Conservation (phyloP, 2,329 filamentous ascomycete species). For the Scleromitrula shiraiana region DNA sequence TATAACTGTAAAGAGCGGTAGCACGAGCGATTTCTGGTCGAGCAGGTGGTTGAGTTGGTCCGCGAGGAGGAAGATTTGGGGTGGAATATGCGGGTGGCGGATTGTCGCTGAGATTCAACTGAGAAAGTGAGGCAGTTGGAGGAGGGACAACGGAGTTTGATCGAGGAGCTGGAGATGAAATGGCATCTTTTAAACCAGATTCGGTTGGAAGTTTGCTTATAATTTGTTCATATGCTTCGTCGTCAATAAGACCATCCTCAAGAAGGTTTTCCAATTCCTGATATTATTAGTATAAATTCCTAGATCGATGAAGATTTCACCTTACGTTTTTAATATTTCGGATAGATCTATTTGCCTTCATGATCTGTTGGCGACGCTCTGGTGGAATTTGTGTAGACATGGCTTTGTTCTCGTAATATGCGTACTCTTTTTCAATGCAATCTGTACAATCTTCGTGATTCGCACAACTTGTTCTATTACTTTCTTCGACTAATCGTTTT, state of each 20-base stretch:
- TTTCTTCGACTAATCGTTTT: not conserved
- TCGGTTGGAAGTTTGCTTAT: slow-evolving; percentile 66
- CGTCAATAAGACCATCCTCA: slow-evolving; percentile 71
- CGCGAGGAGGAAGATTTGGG: slow-evolving; percentile 15
- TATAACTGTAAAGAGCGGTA: slow-evolving; percentile 77
- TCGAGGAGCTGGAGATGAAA: slow-evolving; percentile 9
- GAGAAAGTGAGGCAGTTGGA: slow-evolving; percentile 20
- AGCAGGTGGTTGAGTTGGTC: slow-evolving; percentile 29
- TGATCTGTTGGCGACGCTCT: slow-evolving; percentile 28
- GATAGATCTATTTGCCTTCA: slow-evolving; percentile 29
- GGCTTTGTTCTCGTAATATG: slow-evolving; percentile 20
- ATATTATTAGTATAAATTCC: slow-evolving; percentile 12
- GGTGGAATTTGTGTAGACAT: slow-evolving; percentile 25
- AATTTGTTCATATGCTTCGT: slow-evolving; percentile 68
- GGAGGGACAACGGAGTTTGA: slow-evolving; percentile 31
- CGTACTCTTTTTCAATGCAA: slow-evolving; percentile 20
- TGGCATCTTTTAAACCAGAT: slow-evolving; percentile 41
- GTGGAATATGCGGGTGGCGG: slow-evolving; percentile 26
- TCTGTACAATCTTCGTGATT: slow-evolving; percentile 18
- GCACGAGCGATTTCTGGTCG: slow-evolving; percentile 59
- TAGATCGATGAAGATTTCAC: not conserved
- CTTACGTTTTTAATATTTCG: slow-evolving; percentile 31
- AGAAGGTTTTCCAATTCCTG: slow-evolving; percentile 88
- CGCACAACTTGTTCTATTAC: slow-evolving; percentile 2
- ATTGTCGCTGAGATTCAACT: slow-evolving; percentile 16